Conservation (phyloP, 1,284 basidiomycete species). For the Ganoderma lucidum region DNA sequence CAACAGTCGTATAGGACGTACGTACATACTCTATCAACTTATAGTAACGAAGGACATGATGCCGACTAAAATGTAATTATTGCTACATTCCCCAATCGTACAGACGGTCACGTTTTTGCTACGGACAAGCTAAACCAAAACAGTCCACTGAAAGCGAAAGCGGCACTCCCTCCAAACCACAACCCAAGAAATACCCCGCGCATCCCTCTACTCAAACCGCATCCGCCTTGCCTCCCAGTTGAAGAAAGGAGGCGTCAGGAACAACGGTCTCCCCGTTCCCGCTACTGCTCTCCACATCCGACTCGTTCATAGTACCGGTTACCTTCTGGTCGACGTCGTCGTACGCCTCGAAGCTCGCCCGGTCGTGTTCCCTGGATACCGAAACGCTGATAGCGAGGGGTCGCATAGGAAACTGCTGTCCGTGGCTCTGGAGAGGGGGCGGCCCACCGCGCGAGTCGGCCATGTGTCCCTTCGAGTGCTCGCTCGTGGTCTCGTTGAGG, state of each 20-base stretch:
- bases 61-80: neutral
- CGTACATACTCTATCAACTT: neutral
- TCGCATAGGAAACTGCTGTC: conserved; percentile 12
- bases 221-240: neutral
- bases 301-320: neutral
- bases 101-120: neutral
- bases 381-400: conserved; percentile 17
- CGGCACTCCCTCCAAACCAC: neutral
- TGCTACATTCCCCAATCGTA: neutral
- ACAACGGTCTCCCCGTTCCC: neutral
- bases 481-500: conserved; percentile 27
- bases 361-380: conserved; percentile 3
- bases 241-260: neutral
- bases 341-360: conserved; percentile 1
- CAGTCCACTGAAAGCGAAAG: neutral
- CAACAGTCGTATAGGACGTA: too few relatives aligned
- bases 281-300: neutral
- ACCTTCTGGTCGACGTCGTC: neutral
- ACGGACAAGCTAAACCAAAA: neutral
- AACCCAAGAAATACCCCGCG: neutral
- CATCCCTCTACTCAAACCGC: neutral
- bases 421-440: neutral
- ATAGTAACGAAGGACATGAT: neutral
- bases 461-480: conserved; percentile 19
- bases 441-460: conserved; percentile 13